These are phyloP conservation scores for Trametes pubescens DNA, from an alignment of 1,284 basidiomycete species.

Conservation along the genomic window DNA sequence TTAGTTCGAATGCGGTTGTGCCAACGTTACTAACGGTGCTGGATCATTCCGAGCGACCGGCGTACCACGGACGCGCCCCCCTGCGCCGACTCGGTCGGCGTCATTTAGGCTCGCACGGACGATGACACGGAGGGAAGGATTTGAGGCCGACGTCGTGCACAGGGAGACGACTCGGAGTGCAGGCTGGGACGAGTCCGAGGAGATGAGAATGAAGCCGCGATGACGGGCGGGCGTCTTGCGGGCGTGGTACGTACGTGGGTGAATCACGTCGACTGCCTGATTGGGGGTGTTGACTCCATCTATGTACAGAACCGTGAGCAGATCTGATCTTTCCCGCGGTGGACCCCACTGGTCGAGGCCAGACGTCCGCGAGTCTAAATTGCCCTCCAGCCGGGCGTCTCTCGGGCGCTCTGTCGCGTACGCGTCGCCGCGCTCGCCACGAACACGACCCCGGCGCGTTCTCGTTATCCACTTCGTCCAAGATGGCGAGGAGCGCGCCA, in stretches of 20 bases:
- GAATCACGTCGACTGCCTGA: slow-evolving; percentile 20
- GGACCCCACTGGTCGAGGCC: too few species aligned
- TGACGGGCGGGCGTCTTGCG: slow-evolving; percentile 5
- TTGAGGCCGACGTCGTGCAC: not conserved
- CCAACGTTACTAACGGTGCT: not conserved
- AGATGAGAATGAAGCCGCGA: not conserved
- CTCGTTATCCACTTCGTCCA: not conserved
- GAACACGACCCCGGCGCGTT: slow-evolving; percentile 3
- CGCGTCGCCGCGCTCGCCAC: not conserved
- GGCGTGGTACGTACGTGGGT: slow-evolving; percentile 1
- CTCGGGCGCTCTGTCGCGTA: not conserved
- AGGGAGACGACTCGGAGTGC: not conserved
- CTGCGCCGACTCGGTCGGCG: not conserved
- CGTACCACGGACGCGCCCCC: not conserved
- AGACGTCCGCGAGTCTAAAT: too few species aligned
- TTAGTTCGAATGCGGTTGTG: not conserved
- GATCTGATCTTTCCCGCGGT: slow-evolving; percentile 22
- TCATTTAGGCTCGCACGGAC: not conserved
- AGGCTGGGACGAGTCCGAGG: slow-evolving; percentile 14
- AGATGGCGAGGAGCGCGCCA: not conserved
- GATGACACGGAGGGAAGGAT: not conserved
- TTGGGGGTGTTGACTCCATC: slow-evolving; percentile 17
- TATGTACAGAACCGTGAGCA: slow-evolving; percentile 1
- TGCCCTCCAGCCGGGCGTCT: not conserved
- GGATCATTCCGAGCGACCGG: not conserved